phyloP scores from a whole-genome alignment of 2,329 filamentous ascomycete genomes.

The Ceratocystis eucalypticola region DNA sequence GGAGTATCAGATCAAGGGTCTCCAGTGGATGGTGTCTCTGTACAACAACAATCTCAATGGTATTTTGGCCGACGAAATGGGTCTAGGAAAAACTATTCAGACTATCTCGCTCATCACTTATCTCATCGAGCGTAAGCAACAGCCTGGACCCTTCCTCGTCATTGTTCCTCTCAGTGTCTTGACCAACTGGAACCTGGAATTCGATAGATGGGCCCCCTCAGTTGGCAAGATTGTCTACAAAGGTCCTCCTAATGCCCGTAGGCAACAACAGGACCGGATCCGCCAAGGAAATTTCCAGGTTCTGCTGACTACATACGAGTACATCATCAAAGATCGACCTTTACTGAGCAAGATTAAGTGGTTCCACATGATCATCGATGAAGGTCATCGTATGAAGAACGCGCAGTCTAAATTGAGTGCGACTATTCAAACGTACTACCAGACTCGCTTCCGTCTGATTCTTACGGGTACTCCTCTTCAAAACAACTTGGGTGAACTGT shows the following conservation, averaged over 20 bases:
- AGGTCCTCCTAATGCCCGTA: constrained; percentile 75
- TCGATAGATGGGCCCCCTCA: constrained; percentile 94
- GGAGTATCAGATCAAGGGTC: constrained; percentile 95
- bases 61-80: constrained; percentile 98
- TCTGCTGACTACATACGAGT: constrained; percentile 92
- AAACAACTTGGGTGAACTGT: constrained; percentile 91
- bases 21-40: constrained; percentile 98
- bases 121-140: constrained; percentile 88
- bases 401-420: constrained; percentile 87
- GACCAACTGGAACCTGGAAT: constrained; percentile 97
- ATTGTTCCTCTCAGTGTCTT: constrained; percentile 94
- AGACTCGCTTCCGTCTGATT: constrained; percentile 87
- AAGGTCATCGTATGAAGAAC: constrained; percentile 99
- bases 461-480: constrained; percentile 93
- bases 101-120: constrained; percentile 97
- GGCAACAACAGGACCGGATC: constrained; percentile 84
- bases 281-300: constrained; percentile 94
- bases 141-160: constrained; percentile 84
- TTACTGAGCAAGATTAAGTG: constrained; percentile 97
- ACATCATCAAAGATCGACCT: constrained; percentile 97
- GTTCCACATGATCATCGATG: constrained; percentile 99
- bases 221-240: constrained; percentile 89
- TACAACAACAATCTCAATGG: constrained; percentile 99
- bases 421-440: constrained; percentile 91
- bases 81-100: constrained; percentile 98